Conservation (phyloP, 2,329 filamentous ascomycete species). For the Aspergillus sp. region DNA sequence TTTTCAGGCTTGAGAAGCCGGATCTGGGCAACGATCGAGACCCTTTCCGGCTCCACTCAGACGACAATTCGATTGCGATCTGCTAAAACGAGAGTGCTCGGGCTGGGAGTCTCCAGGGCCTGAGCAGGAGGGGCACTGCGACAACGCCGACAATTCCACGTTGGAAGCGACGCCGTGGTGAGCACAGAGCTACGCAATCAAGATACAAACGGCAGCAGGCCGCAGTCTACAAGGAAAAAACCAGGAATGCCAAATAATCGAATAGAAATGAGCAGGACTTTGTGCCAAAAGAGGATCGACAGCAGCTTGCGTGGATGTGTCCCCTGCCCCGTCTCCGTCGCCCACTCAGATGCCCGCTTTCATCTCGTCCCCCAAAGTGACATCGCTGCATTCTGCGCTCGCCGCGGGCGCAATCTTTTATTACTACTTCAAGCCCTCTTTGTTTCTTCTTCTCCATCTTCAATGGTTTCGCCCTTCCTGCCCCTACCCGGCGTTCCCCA, state of each 20-base stretch:
- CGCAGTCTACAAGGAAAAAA: no score
- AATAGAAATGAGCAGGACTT: background rate
- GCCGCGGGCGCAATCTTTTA: background rate
- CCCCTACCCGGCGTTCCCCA: background rate
- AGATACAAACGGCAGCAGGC: no score
- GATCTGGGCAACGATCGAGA: slow-evolving; percentile 21
- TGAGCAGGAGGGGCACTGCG: no score
- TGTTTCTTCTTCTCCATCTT: background rate
- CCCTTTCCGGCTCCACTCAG: slow-evolving; percentile 14
- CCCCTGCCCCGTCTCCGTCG: slow-evolving; percentile 2
- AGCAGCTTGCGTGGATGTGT: slow-evolving; percentile 23
- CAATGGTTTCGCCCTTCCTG: background rate
- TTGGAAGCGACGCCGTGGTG: no score
- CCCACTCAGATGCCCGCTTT: slow-evolving; percentile 6
- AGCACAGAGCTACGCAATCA: background rate
- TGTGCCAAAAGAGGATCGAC: slow-evolving; percentile 19
- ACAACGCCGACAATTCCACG: no score
- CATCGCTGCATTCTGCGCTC: slow-evolving; percentile 1
- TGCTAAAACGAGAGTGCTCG: background rate
- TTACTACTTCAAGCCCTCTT: background rate
- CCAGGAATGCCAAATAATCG: background rate
- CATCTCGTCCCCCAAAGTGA: background rate
- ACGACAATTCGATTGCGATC: background rate
- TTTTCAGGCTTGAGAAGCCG: no score
- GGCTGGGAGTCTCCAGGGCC: no score